These are phyloP conservation scores for Alternaria arborescens DNA, from an alignment of 2,329 filamentous ascomycete genomes.

Conservation along the genomic window DNA sequence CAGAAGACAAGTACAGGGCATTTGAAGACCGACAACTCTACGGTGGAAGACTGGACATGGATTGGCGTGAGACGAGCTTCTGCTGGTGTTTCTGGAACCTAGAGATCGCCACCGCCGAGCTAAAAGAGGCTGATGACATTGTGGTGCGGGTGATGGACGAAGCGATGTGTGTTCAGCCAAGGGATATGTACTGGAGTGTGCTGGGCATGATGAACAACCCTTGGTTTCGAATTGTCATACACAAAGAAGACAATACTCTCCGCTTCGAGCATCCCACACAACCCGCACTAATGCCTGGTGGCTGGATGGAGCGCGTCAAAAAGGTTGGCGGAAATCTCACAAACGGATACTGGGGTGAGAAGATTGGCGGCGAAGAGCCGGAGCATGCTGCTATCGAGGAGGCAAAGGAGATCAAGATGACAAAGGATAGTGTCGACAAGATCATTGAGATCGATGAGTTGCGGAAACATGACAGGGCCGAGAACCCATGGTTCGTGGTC, in stretches of 20 bases:
- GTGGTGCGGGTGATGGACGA: conserved; percentile 91
- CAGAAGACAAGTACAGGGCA: conserved; percentile 83
- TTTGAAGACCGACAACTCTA: conserved; percentile 71
- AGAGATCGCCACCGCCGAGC: conserved; percentile 68
- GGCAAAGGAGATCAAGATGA: conserved; percentile 78
- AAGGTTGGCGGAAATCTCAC: conserved; percentile 79
- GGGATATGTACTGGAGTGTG: conserved; percentile 96
- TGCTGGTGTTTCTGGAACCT: conserved; percentile 95
- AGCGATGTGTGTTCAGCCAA: conserved; percentile 82
- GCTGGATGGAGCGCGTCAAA: conserved; percentile 95
- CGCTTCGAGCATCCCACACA: conserved; percentile 89
- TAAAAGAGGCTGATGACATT: conserved; percentile 73
- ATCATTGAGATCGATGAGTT: conserved; percentile 76
- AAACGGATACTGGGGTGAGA: conserved; percentile 88
- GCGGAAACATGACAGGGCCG: conserved; percentile 69
- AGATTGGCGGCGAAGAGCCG: conserved; percentile 61
- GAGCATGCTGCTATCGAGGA: conserved; percentile 57
- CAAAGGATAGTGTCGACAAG: conserved; percentile 69
- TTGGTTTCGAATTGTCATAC: conserved; percentile 85
- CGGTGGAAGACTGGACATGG: conserved; percentile 80
- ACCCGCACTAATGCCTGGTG: conserved; percentile 76
- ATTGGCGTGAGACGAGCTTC: conserved; percentile 81
- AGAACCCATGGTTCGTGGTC: conserved; percentile 85
- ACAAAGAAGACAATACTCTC: conserved; percentile 69
- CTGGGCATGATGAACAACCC: conserved; percentile 98